Evolutionary conservation across 2,329 filamentous ascomycete species (phyloP), one percentile per base, ranked within the genome.

Genomic region (Epichloe sylvatica): DNA sequence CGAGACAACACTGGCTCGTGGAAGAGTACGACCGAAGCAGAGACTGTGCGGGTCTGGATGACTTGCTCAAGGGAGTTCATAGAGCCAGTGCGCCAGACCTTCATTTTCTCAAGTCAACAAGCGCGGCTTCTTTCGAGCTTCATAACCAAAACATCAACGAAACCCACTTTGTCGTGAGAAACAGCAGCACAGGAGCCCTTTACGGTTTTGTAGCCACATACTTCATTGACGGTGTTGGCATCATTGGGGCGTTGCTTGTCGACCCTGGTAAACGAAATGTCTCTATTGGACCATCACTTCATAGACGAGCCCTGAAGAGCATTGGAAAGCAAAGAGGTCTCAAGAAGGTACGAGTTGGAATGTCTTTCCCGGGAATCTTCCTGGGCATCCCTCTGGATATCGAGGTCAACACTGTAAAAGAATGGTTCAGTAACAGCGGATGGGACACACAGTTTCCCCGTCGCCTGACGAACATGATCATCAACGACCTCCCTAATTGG

Each of bases 151-250:
- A 82, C 43, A 76, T 94, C 30, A 79, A 86, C 50, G 88, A 95
- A 65, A 73, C 81, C 0, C 90, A 97, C 64, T 94, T 91, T 60
- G 89, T 96, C 8, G 90, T 97, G 34, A 80, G 90, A 19, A 97
- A 96, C 63, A 94, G 86, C 68, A 94, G 86, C 64, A 97, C 90
- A 0, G 84, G 88, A 54, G 86, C 86, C 0, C 69, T 97, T 0
- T 96, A 95, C 60, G 90, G 90, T 2, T 97, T 96, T 65, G 91
- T 86, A 60, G 84, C 89, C 0, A 94, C 89, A 0, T 96, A 94
- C 62, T 89, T 80, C 62, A 80, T 85, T 60, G 80, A 80, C 39
- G 69, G 69, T 1, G 81, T 81, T 4, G 88, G 87, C 15, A 83
- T 88, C 17, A 80, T 97, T 46, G 89, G 85, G 0, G 81, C 86